Evolutionary conservation across 2,329 filamentous ascomycete species (phyloP).

Genomic region (Lojkania enalia): DNA sequence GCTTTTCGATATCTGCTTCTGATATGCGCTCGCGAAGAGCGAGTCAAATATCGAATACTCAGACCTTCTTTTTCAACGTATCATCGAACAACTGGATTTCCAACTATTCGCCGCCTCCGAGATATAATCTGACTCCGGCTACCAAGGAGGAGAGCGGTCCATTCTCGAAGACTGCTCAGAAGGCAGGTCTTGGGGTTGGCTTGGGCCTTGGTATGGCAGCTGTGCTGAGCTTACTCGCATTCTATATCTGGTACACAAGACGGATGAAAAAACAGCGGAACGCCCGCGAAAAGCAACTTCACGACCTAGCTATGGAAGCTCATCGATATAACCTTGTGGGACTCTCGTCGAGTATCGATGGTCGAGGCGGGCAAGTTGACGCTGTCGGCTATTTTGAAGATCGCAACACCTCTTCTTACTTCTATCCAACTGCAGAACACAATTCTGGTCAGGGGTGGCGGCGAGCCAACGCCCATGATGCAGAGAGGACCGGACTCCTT

Average conservation of each 20-base stretch:
- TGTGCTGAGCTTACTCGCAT: conserved; percentile 45
- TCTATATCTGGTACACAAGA: conserved; percentile 53
- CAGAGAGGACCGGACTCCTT: conserved; percentile 52
- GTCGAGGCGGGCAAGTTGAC: conserved; percentile 46
- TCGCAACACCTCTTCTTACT: conserved; percentile 32
- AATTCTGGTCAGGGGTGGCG: conserved; percentile 38
- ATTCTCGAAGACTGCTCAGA: conserved; percentile 49
- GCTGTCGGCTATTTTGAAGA: conserved; percentile 38
- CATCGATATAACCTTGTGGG: conserved; percentile 49
- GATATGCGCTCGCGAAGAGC: conserved; percentile 44
- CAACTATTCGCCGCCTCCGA: conserved; percentile 58
- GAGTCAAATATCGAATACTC: conserved; percentile 44
- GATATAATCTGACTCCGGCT: conserved; percentile 15
- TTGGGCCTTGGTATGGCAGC: conserved; percentile 50
- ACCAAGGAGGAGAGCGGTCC: conserved; percentile 31
- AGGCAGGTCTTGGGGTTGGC: conserved; percentile 51
- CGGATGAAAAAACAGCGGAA: conserved; percentile 47
- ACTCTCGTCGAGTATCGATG: conserved; percentile 42
- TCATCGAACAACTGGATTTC: conserved; percentile 63
- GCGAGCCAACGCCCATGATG: conserved; percentile 36
- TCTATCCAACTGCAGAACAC: conserved; percentile 26
- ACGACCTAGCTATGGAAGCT: conserved; percentile 55
- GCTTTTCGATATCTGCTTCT: conserved; percentile 55
- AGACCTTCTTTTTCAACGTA: conserved; percentile 62
- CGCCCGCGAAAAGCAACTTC: conserved; percentile 58